Evolutionary conservation across 441 rosid genomes (phyloP), one percentile per base, ranked within the genome.

Genomic region (Eruca vesicaria): DNA sequence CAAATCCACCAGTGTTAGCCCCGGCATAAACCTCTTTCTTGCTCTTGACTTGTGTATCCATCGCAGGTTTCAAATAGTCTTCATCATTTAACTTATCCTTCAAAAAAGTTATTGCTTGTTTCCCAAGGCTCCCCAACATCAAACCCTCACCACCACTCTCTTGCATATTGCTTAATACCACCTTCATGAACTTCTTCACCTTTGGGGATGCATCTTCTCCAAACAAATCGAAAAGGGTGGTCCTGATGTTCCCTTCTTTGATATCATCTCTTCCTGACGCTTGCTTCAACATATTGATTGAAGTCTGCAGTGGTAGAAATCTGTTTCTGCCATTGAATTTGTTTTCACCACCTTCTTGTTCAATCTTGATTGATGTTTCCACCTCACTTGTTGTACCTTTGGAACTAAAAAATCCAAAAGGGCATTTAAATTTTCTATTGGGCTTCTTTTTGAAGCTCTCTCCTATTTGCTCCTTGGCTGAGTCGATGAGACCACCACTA

Each of bases 131-230:
- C 10, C 35, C 4, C 11, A 57, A 26, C 62, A 57, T 26, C 62
- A 57, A 57, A 26, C 35, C 62, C 35, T 57, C 62, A 57, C 35
- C 11, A 57, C 6, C 7, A 57, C 35, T 26, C 62, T 57, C 62
- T 7, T 57, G 62, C 35, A 57, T 26, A 28, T 57, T 57, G 19
- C 62, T 57, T 7, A 57, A 1, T 14, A 57, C 14, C 62, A 57
- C 62, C 10, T 57, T 57, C 62, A 57, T 26, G 18, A 57, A 57
- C 35, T 57, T 57, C 62, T 7, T 57, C 6, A 57, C 62, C 62
- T 57, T 57, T 57, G 62, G 62, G 19, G 62, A 57, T 28, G 62
- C 62, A 57, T 57, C 62, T 57, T 57, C 62, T 57, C 62, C 62
- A 28, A 57, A 57, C 18, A 57, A 28, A 57, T 57, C 62, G 35